Evolutionary conservation across 495 filamentous ascomycete species (phyloP), one percentile per base, ranked within the genome.

Genomic region (Penicillium canescens): DNA sequence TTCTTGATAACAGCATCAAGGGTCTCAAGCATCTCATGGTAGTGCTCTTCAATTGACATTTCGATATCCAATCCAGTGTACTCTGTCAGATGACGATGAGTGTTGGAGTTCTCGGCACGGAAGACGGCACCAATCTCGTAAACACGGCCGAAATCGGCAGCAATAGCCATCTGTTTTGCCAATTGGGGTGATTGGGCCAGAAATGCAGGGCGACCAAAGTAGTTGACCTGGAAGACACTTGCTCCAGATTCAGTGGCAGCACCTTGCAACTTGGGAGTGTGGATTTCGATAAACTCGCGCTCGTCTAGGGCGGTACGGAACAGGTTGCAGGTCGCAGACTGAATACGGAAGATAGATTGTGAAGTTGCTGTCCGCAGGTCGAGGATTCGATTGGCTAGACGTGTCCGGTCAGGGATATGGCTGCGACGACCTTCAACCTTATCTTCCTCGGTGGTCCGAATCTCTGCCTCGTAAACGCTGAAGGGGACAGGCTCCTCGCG

Each of bases 21-120:
- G 42, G 86, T 78, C 39, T 86, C 73, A 9, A 89, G 74, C 59
- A 92, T 90, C 67, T 98, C 93, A 57, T 88, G 82, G 69, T 96
- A 96, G 69, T 91, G 82, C 52, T 95, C 83, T 46, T 92, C 86
- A 62, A 96, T 96, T 11, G 91, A 87, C 92, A 97, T 96, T 71
- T 97, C 93, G 46, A 97, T 61, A 86, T 98, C 93, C 50, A 98
- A 81, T 52, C 93, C 92, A 11, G 90, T 96, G 71, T 96, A 97
- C 67, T 96, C 93, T 3, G 91, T 97, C 85, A 96, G 86, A 65
- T 96, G 93, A 48, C 93, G 82, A 56, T 95, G 91, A 1, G 93
- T 96, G 61, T 96, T 96, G 39, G 86, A 90, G 73, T 97, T 96
- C 76, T 96, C 92, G 2, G 93, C 93, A 53, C 91, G 83, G 81